phyloP scores from a whole-genome alignment of 441 rosid genomes.

The Jatropha podagrica region DNA sequence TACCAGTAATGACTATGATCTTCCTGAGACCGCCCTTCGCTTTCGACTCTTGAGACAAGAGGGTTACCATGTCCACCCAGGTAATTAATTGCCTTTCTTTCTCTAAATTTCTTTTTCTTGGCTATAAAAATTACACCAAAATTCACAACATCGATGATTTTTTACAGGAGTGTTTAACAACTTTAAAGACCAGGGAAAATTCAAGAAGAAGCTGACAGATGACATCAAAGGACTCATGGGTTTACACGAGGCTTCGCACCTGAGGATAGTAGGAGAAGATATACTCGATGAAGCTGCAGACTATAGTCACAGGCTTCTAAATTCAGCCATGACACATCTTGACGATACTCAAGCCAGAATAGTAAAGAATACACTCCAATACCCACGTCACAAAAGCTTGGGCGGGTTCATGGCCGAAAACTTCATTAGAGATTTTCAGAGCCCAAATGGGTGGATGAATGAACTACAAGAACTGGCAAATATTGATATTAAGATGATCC shows the following conservation, averaged over 20 bases:
- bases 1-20: conserved; percentile 16
- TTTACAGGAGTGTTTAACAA: conserved; percentile 39
- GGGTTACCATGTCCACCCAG: conserved; percentile 24
- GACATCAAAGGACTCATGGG: conserved; percentile 39
- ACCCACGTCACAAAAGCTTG: conserved; percentile 50
- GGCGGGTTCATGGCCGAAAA: conserved; percentile 37
- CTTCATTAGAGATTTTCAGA: conserved; percentile 6
- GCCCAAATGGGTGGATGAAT: conserved; percentile 30
- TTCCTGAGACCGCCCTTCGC: conserved; percentile 42
- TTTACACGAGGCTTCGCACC: conserved; percentile 53
- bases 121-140: background rate
- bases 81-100: background rate
- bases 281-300: conserved; percentile 35
- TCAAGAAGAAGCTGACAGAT: conserved; percentile 8
- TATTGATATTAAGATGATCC: conserved; percentile 28
- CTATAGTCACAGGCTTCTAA: conserved; percentile 26
- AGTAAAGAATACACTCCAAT: conserved; percentile 26
- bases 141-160: too few species aligned
- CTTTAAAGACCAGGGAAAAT: conserved; percentile 33
- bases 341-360: conserved; percentile 20
- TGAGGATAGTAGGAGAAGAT: conserved; percentile 35
- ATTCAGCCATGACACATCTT: conserved; percentile 14
- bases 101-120: too few species aligned
- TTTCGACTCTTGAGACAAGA: conserved; percentile 62
- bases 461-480: conserved; percentile 41